These are phyloP conservation scores for Cercospora sojina DNA, from an alignment of 2,329 filamentous ascomycete species.

Conservation along the genomic window DNA sequence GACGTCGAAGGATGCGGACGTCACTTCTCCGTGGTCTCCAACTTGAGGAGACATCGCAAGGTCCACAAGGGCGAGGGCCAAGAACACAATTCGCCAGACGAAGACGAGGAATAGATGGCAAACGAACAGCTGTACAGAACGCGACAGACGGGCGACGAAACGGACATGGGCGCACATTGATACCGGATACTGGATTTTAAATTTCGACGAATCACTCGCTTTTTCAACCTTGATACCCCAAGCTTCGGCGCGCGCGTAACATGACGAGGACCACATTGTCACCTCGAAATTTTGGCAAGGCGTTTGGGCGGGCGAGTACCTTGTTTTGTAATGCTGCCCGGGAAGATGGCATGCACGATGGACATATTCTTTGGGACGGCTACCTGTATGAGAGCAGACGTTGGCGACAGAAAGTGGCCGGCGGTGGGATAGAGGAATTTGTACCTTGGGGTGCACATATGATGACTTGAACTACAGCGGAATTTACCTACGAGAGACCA, in stretches of 20 bases:
- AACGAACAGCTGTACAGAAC: constrained; percentile 17
- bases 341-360: constrained; percentile 1
- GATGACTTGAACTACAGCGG: not conserved
- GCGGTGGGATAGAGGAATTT: not conserved
- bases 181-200: constrained; percentile 21
- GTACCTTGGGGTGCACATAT: not conserved
- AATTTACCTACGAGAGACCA: not conserved
- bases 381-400: not conserved
- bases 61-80: constrained; percentile 77
- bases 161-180: constrained; percentile 13
- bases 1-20: constrained; percentile 93
- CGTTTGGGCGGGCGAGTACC: constrained; percentile 20
- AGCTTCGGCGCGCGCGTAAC: constrained; percentile 17
- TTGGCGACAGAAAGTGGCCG: constrained; percentile 2
- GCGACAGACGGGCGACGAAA: constrained; percentile 2
- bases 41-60: constrained; percentile 89
- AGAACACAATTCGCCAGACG: constrained; percentile 50
- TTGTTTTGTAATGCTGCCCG: constrained; percentile 4
- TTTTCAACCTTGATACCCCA: constrained; percentile 38
- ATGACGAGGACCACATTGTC: not conserved
- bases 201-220: constrained; percentile 37
- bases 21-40: constrained; percentile 96
- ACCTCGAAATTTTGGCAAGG: constrained; percentile 16
- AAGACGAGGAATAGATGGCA: constrained; percentile 38
- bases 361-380: constrained; percentile 4